Percentiles rank a stretch among this genome's conserved stretches.
Conservation (phyloP, 73 alveolate species). For the Paramecium sonneborni region DNA sequence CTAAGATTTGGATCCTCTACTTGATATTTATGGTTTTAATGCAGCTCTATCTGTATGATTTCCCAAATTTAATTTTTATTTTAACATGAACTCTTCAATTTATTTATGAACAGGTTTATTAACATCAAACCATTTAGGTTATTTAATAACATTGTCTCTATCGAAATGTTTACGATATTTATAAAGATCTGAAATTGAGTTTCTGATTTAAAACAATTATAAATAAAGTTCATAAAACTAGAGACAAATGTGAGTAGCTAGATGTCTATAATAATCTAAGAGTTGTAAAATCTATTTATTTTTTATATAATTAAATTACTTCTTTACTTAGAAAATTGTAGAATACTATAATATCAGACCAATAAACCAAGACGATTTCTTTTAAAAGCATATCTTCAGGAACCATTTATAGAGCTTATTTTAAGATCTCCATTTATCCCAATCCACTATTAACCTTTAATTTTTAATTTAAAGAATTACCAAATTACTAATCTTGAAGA, state of each 20-base stretch:
- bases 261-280: slow-evolving; percentile 53
- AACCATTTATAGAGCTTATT: slow-evolving; percentile 31
- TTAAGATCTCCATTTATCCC: slow-evolving; percentile 34
- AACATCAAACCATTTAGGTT: slow-evolving; percentile 57
- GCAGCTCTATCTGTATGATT: slow-evolving; percentile 34
- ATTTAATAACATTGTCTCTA: slow-evolving; percentile 56
- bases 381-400: slow-evolving; percentile 38
- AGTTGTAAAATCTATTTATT: slow-evolving; percentile 20
- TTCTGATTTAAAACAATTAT: slow-evolving; percentile 19
- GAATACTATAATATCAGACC: slow-evolving; percentile 54
- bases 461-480: neutral
- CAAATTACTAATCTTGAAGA: slow-evolving; percentile 39
- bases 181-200: slow-evolving; percentile 39
- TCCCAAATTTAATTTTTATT: neutral
- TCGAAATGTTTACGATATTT: slow-evolving; percentile 51
- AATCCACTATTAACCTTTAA: slow-evolving; percentile 41
- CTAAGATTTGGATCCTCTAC: neutral
- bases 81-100: slow-evolving; percentile 20
- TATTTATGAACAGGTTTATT: slow-evolving; percentile 56
- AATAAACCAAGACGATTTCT: slow-evolving; percentile 40
- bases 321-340: slow-evolving; percentile 50
- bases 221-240: slow-evolving; percentile 40
- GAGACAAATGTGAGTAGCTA: slow-evolving; percentile 21
- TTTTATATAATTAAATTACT: neutral
- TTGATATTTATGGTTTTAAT: neutral